These are phyloP conservation scores for Aquanectria penicillioides DNA, from an alignment of 2,329 filamentous ascomycete species.

Conservation along the genomic window DNA sequence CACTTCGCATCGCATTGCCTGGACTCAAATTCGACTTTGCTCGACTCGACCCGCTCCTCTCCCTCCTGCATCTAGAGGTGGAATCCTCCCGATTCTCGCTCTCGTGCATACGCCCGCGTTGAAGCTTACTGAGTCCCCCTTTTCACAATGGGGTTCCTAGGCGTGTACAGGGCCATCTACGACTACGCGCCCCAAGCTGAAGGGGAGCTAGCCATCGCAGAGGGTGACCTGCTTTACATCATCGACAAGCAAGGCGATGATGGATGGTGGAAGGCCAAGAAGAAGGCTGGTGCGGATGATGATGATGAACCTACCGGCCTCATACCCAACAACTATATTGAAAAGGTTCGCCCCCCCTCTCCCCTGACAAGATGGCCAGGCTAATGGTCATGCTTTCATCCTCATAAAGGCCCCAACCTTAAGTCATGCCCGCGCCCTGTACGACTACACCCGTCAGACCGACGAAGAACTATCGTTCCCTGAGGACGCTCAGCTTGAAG, in stretches of 20 bases:
- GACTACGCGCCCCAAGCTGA: slow-evolving; percentile 90
- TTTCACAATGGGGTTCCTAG: slow-evolving; percentile 84
- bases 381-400: slow-evolving; percentile 15
- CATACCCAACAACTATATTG: slow-evolving; percentile 94
- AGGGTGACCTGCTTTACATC: slow-evolving; percentile 90
- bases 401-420: slow-evolving; percentile 68
- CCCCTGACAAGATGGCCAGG: background rate
- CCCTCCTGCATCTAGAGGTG: slow-evolving; percentile 14
- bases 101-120: slow-evolving; percentile 28
- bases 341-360: slow-evolving; percentile 70
- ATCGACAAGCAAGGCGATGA: slow-evolving; percentile 81
- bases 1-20: slow-evolving; percentile 37
- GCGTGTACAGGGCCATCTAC: slow-evolving; percentile 90
- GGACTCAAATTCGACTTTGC: slow-evolving; percentile 31
- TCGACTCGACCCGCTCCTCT: slow-evolving; percentile 23
- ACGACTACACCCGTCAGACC: slow-evolving; percentile 96
- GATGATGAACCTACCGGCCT: slow-evolving; percentile 92
- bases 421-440: slow-evolving; percentile 87
- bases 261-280: slow-evolving; percentile 97
- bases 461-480: slow-evolving; percentile 97
- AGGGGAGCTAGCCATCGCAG: slow-evolving; percentile 83
- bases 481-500: slow-evolving; percentile 83
- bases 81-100: slow-evolving; percentile 27
- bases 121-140: slow-evolving; percentile 32
- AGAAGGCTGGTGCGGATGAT: slow-evolving; percentile 83